Evolutionary conservation across 2,329 filamentous ascomycete species (phyloP), one percentile per base, ranked within the genome.

Genomic region (Ophiognomonia clavigignenti-juglandacearum): DNA sequence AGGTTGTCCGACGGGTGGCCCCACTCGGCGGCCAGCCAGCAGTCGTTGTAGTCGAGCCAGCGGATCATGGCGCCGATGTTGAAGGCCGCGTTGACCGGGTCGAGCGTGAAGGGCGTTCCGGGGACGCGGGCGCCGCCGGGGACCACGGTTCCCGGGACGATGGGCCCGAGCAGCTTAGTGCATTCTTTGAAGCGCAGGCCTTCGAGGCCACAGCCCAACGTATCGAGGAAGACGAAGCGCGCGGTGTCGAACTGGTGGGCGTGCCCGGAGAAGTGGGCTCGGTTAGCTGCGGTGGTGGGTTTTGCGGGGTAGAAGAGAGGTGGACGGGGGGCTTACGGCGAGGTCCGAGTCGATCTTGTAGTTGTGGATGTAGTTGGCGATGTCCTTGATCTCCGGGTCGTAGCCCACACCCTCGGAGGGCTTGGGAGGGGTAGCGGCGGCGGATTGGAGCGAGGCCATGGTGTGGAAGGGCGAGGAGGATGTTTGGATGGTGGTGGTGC

Each of bases 11-110:
- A 96, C 53, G 93, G 93, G 70, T 98, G 93, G 50, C 93, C 93
- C 93, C 93, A 98, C 74, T 98, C 93, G 47, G 93, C 93, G 37
- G 92, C 93, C 55, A 97, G 78, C 93, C 92, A 98, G 82, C 93
- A 97, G 80, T 98, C 93, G 69, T 98, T 98, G 81, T 97, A 98
- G 75, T 98, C 93, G 61, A 98, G 82, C 93, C 93, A 98, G 64
- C 93, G 82, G 73, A 98, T 96, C 85, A 96, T 95, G 61, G 93
- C 87, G 60, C 93, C 93, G 60, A 98, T 97, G 78, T 97, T 97
- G 82, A 98, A 97, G 55, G 93, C 93, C 54, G 86, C 93, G 61
- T 92, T 92, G 65, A 97, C 83, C 32, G 93, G 93, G 67, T 97
- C 93, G 58, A 98, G 83, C 71, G 95, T 85, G 74, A 92, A 97